These are phyloP conservation scores for Asterionellopsis glacialis DNA, from an alignment of 108 stramenopile genomes.

Conservation along the genomic window DNA sequence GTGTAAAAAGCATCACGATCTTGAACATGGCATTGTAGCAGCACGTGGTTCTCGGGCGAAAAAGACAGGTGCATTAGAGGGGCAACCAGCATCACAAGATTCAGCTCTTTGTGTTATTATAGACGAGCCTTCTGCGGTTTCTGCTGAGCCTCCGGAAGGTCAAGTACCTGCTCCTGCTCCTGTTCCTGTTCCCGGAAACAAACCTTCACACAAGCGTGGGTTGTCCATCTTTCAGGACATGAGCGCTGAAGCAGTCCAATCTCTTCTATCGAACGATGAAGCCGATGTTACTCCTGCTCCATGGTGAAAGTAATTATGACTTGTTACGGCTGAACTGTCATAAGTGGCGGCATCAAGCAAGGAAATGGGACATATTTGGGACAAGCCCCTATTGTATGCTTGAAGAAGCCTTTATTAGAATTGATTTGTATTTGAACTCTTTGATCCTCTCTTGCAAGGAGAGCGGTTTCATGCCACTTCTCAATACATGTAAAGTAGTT, in stretches of 20 bases:
- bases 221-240: constrained; percentile 70
- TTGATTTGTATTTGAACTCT: too few species aligned
- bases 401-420: too few species aligned
- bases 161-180: neutral
- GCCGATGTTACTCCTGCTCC: too few species aligned
- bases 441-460: too few species aligned
- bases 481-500: too few species aligned
- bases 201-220: constrained; percentile 45
- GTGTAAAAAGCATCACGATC: constrained; percentile 88
- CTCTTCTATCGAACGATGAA: constrained; percentile 14
- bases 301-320: too few species aligned
- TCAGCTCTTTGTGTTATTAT: neutral
- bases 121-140: neutral
- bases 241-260: constrained; percentile 38
- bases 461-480: too few species aligned
- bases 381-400: too few species aligned
- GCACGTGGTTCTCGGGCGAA: neutral
- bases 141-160: neutral
- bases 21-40: constrained; percentile 1
- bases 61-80: neutral
- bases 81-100: neutral
- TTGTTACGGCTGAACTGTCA: too few species aligned
- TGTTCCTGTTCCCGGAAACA: neutral
- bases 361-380: too few species aligned
- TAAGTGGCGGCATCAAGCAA: too few species aligned